Percentiles rank a stretch among this genome's conserved stretches.
Conservation (phyloP, 768 basidiomycete species). For the Psilocybe subaeruginosa region DNA sequence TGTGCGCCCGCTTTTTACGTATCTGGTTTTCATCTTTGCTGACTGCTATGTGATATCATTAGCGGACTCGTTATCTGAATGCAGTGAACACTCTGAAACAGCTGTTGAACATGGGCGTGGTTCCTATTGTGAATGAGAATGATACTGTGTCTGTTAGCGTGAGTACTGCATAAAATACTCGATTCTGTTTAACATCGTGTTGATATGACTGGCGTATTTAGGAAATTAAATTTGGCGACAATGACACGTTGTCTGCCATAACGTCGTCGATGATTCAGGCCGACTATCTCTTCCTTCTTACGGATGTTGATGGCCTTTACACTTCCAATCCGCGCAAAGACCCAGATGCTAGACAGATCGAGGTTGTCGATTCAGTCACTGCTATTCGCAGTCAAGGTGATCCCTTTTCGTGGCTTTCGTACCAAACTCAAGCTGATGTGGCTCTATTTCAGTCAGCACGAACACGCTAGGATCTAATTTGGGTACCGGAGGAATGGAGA, state of each 20-base stretch:
- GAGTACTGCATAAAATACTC: constrained; percentile 32
- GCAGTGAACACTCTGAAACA: constrained; percentile 96
- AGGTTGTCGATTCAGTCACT: constrained; percentile 81
- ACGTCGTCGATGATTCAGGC: constrained; percentile 98
- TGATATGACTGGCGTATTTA: constrained; percentile 29
- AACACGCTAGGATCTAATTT: constrained; percentile 90
- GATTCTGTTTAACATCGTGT: background rate
- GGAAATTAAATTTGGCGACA: constrained; percentile 99
- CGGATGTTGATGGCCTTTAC: constrained; percentile 96
- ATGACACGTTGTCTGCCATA: constrained; percentile 97
- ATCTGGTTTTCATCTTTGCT: background rate
- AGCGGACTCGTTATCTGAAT: constrained; percentile 93
- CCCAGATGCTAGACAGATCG: constrained; percentile 76
- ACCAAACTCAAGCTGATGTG: background rate
- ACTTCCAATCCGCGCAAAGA: constrained; percentile 95
- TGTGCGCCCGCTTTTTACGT: constrained; percentile 47
- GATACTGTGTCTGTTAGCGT: constrained; percentile 98
- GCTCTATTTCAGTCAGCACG: constrained; percentile 71
- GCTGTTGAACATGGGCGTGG: constrained; percentile 88
- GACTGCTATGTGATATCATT: constrained; percentile 29
- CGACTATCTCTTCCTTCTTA: constrained; percentile 94
- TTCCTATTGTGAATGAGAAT: constrained; percentile 99
- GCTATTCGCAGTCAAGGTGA: constrained; percentile 81
- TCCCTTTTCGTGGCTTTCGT: constrained; percentile 14
- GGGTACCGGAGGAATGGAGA: constrained; percentile 99